phyloP scores from a whole-genome alignment of 371 early-diverging fungal species.

The Mucor mucedo region DNA sequence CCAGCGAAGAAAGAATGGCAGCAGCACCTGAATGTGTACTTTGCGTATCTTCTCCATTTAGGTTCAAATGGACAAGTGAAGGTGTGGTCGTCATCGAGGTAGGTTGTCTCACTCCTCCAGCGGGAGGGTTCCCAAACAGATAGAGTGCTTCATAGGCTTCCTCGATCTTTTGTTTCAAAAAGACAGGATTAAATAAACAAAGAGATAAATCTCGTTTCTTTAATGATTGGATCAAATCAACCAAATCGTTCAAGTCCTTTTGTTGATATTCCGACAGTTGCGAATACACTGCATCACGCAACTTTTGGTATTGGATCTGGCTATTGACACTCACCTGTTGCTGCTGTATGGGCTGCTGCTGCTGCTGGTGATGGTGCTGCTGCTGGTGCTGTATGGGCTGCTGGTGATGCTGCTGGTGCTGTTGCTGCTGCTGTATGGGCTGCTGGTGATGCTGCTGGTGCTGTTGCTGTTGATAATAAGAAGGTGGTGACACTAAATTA shows the following conservation, averaged over 20 bases:
- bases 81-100: conserved; percentile 21
- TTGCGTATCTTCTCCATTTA: conserved; percentile 2
- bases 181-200: conserved; percentile 50
- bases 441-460: neutral
- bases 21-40: conserved; percentile 8
- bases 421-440: neutral
- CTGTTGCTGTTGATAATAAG: neutral
- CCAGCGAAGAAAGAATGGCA: conserved; percentile 27
- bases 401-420: neutral
- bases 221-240: conserved; percentile 48
- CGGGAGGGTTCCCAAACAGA: conserved; percentile 17
- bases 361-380: neutral
- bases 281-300: conserved; percentile 32
- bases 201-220: conserved; percentile 45
- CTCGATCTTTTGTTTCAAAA: conserved; percentile 41
- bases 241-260: conserved; percentile 37
- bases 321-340: neutral
- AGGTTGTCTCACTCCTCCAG: neutral
- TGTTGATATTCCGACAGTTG: conserved; percentile 24
- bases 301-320: conserved; percentile 36
- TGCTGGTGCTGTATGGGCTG: neutral
- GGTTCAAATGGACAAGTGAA: conserved; percentile 15
- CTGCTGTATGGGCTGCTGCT: no score
- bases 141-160: conserved; percentile 43
- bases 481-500: conserved; percentile 22